These are phyloP conservation scores for Nannizziopsis arthrosporioides DNA, from an alignment of 2,329 filamentous ascomycete species.

Conservation along the genomic window DNA sequence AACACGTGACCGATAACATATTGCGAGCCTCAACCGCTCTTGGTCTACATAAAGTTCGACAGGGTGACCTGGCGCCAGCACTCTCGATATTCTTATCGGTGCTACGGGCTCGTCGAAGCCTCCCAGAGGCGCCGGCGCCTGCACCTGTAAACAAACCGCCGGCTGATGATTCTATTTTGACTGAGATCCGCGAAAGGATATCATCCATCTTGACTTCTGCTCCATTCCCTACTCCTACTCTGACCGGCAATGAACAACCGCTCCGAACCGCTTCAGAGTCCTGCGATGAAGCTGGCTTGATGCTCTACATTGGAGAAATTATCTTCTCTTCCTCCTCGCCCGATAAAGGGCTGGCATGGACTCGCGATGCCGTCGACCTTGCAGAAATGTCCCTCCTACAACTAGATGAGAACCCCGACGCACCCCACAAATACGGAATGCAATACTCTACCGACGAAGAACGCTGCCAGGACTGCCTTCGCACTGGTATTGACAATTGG, in stretches of 20 bases:
- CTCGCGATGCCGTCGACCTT: constrained; percentile 70
- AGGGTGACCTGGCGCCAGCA: constrained; percentile 54
- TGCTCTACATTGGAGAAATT: constrained; percentile 88
- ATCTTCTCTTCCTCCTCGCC: constrained; percentile 58
- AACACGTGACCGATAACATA: constrained; percentile 58
- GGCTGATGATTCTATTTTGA: constrained; percentile 19
- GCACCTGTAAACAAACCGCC: constrained; percentile 17
- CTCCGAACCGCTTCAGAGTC: constrained; percentile 52
- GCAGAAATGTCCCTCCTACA: constrained; percentile 53
- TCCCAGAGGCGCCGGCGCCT: constrained; percentile 36
- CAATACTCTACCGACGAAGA: constrained; percentile 36
- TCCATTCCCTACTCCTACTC: constrained; percentile 57
- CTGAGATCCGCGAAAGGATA: constrained; percentile 29
- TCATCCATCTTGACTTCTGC: constrained; percentile 41
- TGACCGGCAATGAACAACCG: constrained; percentile 58
- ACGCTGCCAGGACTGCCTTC: constrained; percentile 65
- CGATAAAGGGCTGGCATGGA: constrained; percentile 75
- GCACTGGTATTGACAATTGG: constrained; percentile 71
- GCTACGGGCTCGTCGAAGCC: constrained; percentile 58
- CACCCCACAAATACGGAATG: constrained; percentile 11
- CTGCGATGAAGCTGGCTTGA: constrained; percentile 76
- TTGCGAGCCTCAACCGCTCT: constrained; percentile 64
- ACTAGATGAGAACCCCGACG: constrained; percentile 22
- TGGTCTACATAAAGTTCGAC: constrained; percentile 63
- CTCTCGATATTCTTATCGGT: constrained; percentile 78